Base-by-base conservation (phyloP, 2,329 filamentous ascomycete genomes). In the Trichophyton simii region DNA sequence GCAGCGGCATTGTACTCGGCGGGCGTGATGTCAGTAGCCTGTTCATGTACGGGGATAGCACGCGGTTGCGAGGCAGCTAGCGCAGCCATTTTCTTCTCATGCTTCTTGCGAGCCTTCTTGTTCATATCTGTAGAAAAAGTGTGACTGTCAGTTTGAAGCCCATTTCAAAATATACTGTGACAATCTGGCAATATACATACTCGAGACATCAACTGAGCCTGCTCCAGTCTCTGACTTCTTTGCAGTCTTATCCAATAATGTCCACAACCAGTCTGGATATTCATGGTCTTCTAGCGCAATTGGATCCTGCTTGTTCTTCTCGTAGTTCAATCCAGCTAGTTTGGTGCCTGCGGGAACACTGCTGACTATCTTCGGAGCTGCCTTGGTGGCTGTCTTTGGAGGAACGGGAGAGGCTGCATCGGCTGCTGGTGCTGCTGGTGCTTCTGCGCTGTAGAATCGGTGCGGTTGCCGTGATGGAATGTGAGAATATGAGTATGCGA, bases 211-310 rank as follows among this genome's bases (percentile, higher is more conserved):
- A 36, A 62, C 62, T 8, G 77, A 76, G 44, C 76, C 72, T 59
- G 72, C 71, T 13, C 72, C 72, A 62, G 68, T 63, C 18, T 70
- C 67, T 4, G 63, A 71, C 15, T 68, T 66, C 55, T 71, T 72
- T 61, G 68, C 70, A n/a, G 67, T 61, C 60, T 73, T 69, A 58
- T 76, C 74, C 62, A 78, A 65, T 62, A 79, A 66, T 3, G 65
- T 69, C 77, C 77, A 79, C 60, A 79, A 64, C 77, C 77, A 79
- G 13, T 77, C 73, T 13, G 77, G 77, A 65, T 79, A 79, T 65
- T 78, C 77, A 48, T 72, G 69, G 64, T 79, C 77, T 61, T 79
- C 76, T 67, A 73, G 63, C 11, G 77, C 77, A 58, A 77, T 60
- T 25, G 78, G 64, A 42, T 76, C 73, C 5, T 75, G 72, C 63